These are phyloP conservation scores for Trichoderma cornu-damae DNA, from an alignment of 2,329 filamentous ascomycete species.

Conservation along the genomic window DNA sequence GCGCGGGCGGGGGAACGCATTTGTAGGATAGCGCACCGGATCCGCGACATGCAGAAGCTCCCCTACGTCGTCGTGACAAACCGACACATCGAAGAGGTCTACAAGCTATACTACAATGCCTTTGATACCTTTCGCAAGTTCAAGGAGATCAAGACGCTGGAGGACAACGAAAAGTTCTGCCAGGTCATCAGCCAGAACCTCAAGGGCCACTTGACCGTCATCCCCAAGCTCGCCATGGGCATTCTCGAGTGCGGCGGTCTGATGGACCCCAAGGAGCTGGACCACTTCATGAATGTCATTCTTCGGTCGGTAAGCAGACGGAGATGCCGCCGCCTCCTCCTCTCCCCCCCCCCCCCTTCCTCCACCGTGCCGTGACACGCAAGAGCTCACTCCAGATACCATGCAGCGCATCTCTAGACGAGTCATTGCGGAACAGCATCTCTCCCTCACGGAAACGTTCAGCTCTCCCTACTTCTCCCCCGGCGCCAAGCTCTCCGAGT, in stretches of 20 bases:
- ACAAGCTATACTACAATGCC: conserved; percentile 94
- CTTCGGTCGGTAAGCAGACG: conserved; percentile 69
- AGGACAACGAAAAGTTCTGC: conserved; percentile 88
- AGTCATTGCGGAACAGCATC: conserved; percentile 95
- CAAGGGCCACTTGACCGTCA: conserved; percentile 84
- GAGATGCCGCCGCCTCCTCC: conserved; percentile 1
- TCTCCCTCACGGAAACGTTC: conserved; percentile 91
- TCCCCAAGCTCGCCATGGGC: conserved; percentile 90
- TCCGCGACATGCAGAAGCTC: conserved; percentile 94
- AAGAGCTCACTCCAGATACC: neutral
- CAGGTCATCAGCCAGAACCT: conserved; percentile 72
- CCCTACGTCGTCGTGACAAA: conserved; percentile 97
- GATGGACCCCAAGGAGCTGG: conserved; percentile 74
- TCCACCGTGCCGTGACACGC: neutral
- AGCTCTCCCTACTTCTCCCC: conserved; percentile 86
- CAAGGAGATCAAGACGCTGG: conserved; percentile 74
- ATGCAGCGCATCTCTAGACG: conserved; percentile 81
- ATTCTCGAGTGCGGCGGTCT: conserved; percentile 83
- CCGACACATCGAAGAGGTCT: conserved; percentile 85
- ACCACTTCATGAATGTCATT: conserved; percentile 93
- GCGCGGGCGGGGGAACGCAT: too few relatives aligned
- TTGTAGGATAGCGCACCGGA: conserved; percentile 76
- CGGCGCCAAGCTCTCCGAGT: conserved; percentile 62
- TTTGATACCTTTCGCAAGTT: conserved; percentile 86
- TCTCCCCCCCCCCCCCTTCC: too few relatives aligned